These are phyloP conservation scores for Clathrospora elynae DNA, from an alignment of 2,329 filamentous ascomycete genomes.

Conservation along the genomic window DNA sequence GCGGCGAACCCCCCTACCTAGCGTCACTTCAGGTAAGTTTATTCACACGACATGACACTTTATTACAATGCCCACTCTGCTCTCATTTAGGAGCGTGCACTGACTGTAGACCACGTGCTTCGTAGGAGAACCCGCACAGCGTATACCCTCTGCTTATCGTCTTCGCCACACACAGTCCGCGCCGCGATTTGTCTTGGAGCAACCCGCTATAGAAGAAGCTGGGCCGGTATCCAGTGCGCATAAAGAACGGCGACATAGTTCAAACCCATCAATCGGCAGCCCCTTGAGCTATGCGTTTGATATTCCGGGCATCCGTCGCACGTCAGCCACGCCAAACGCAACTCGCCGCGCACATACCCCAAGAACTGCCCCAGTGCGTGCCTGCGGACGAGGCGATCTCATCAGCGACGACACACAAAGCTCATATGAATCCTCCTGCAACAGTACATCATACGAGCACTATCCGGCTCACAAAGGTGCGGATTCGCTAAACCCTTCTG, in stretches of 20 bases:
- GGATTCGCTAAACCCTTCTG: neutral
- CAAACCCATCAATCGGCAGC: constrained; percentile 20
- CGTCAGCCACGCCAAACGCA: constrained; percentile 5
- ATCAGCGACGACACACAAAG: too few species aligned
- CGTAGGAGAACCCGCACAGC: constrained; percentile 13
- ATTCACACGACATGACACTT: too few species aligned
- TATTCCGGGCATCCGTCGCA: constrained; percentile 11
- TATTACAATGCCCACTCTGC: neutral
- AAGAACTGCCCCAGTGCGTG: neutral
- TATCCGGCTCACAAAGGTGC: constrained; percentile 1
- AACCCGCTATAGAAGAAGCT: constrained; percentile 6
- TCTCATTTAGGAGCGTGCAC: neutral
- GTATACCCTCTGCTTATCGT: constrained; percentile 15
- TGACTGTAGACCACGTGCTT: too few species aligned
- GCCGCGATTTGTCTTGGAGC: constrained; percentile 6
- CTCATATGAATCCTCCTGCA: constrained; percentile 1
- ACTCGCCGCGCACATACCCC: constrained; percentile 1
- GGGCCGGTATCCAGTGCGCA: neutral
- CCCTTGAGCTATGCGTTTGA: constrained; percentile 11
- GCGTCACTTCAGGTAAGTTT: neutral
- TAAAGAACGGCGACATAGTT: constrained; percentile 10
- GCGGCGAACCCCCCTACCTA: neutral
- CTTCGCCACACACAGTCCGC: constrained; percentile 15
- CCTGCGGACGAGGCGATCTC: constrained; percentile 14
- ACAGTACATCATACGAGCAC: neutral